Percentiles rank a stretch among this genome's conserved stretches.
Evolutionary conservation across 306 rosid genomes (phyloP).

Genomic region (Rosa multiflora): DNA sequence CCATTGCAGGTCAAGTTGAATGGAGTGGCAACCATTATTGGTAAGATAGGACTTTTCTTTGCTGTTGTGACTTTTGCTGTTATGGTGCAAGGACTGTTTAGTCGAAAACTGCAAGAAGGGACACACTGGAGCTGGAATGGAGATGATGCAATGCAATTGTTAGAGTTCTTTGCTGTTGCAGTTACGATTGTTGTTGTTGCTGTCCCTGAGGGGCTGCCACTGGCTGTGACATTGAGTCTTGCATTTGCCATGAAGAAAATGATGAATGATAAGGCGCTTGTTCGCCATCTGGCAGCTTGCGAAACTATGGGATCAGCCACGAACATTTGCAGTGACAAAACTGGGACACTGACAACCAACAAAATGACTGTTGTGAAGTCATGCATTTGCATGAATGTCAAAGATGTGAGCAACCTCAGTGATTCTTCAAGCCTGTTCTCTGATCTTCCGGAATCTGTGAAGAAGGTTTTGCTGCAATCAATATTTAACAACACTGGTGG

Average conservation of each 20-base stretch:
- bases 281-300: conserved; percentile 94
- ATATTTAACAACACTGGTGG: conserved; percentile 91
- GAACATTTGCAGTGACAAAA: conserved; percentile 89
- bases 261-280: conserved; percentile 99
- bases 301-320: conserved; percentile 99
- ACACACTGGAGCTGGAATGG: conserved; percentile 70
- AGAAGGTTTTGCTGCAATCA: conserved; percentile 64
- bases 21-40: conserved; percentile 95
- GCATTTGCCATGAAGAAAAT: conserved; percentile 98
- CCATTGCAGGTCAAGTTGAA: conserved; percentile 93
- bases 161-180: conserved; percentile 89
- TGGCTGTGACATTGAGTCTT: conserved; percentile 95
- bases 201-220: conserved; percentile 94
- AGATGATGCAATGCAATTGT: conserved; percentile 71
- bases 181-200: conserved; percentile 97
- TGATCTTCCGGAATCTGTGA: conserved; percentile 59
- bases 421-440: conserved; percentile 51
- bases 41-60: conserved; percentile 88
- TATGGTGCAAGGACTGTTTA: conserved; percentile 69
- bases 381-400: conserved; percentile 74
- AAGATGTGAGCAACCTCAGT: conserved; percentile 40
- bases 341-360: conserved; percentile 94
- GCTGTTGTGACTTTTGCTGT: conserved; percentile 84
- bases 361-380: conserved; percentile 95
- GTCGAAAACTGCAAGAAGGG: conserved; percentile 57